Conservation (phyloP, 176 grass and related monocot genomes). For the Phoenix roebelenii region DNA sequence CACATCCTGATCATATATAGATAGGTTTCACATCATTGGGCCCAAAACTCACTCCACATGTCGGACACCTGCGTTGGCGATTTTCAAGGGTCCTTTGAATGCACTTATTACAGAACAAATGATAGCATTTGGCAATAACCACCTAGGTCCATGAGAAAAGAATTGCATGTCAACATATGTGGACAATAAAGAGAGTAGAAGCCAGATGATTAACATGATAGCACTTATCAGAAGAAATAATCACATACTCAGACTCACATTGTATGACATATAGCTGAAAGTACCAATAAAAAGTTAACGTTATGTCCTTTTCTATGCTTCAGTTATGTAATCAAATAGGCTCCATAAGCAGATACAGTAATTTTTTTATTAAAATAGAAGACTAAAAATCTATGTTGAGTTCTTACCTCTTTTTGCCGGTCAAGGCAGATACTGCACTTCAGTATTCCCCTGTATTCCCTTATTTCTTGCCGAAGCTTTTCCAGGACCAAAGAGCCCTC, state of each 20-base stretch:
- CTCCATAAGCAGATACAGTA: too few relatives aligned
- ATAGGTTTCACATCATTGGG: constrained; percentile 85
- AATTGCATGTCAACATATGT: background rate
- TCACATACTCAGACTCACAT: too few relatives aligned
- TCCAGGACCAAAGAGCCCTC: constrained; percentile 48
- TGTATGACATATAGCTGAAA: too few relatives aligned
- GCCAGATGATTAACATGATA: too few relatives aligned
- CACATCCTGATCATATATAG: constrained; percentile 53
- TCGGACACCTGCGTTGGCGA: constrained; percentile 62
- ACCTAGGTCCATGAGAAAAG: constrained; percentile 30
- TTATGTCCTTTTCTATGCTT: too few relatives aligned
- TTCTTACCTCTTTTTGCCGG: constrained; percentile 68
- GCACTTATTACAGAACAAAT: constrained; percentile 74
- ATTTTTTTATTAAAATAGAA: too few relatives aligned
- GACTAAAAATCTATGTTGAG: too few relatives aligned
- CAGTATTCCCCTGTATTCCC: constrained; percentile 68
- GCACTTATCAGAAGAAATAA: too few relatives aligned
- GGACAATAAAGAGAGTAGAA: too few relatives aligned
- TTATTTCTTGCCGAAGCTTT: constrained; percentile 63
- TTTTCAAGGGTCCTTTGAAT: constrained; percentile 56
- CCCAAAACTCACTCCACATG: constrained; percentile 62
- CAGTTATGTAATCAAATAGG: too few relatives aligned
- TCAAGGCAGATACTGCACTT: constrained; percentile 75
- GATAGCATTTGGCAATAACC: constrained; percentile 88
- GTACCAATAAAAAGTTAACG: too few relatives aligned